Percentiles rank a stretch among this genome's conserved stretches.
These are phyloP conservation scores for Chaetomium cochliodes DNA, from an alignment of 495 filamentous ascomycete genomes.

Conservation along the genomic window DNA sequence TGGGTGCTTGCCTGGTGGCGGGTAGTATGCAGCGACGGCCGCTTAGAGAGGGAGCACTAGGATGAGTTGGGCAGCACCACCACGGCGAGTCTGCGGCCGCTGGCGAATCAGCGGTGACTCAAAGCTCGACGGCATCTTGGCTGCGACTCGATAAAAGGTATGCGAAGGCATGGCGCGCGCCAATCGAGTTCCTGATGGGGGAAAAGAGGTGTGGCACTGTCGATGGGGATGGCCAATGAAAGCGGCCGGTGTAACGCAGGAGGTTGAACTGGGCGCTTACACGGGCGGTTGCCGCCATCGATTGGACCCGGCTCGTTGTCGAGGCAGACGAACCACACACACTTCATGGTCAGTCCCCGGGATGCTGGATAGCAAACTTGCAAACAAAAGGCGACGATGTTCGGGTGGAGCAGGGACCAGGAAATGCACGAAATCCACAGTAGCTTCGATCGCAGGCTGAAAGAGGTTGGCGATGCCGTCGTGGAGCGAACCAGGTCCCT, in stretches of 20 bases:
- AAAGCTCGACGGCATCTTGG: conserved; percentile 9
- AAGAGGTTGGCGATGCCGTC: neutral
- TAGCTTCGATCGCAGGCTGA: conserved; percentile 6
- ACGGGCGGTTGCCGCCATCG: conserved; percentile 26
- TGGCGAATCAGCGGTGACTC: conserved; percentile 32
- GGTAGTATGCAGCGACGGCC: conserved; percentile 19
- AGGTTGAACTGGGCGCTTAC: conserved; percentile 37
- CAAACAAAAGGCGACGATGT: neutral
- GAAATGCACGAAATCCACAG: conserved; percentile 7
- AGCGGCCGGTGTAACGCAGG: conserved; percentile 19
- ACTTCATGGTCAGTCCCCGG: conserved; percentile 6
- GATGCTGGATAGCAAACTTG: neutral
- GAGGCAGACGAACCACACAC: conserved; percentile 26
- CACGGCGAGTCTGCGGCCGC: conserved; percentile 15
- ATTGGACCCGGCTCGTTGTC: conserved; percentile 28
- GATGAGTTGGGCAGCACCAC: conserved; percentile 27
- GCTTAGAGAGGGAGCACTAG: conserved; percentile 16
- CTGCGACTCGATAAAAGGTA: conserved; percentile 32
- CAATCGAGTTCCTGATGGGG: conserved; percentile 28
- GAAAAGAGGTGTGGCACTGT: conserved; percentile 7
- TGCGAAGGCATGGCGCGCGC: conserved; percentile 38
- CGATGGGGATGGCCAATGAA: conserved; percentile 31
- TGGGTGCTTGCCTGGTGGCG: conserved; percentile 10
- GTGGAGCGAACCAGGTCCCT: neutral
- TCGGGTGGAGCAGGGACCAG: neutral